Conservation (phyloP, 148 eudicot genomes). For the Rhododendron henanense region DNA sequence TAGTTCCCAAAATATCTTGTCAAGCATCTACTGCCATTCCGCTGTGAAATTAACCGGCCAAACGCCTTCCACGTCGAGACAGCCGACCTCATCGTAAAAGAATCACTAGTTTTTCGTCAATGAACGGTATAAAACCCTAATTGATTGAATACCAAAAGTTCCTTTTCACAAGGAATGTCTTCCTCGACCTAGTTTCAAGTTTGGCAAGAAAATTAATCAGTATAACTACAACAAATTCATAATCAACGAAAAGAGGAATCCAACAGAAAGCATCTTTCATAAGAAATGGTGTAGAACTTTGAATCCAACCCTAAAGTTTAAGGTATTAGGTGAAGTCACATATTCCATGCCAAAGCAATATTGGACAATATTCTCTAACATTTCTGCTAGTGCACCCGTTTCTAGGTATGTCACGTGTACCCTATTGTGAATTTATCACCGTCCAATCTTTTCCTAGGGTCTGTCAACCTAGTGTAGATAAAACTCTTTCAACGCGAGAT, state of each 20-base stretch:
- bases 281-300: background rate
- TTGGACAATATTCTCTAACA: background rate
- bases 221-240: background rate
- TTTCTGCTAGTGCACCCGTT: background rate
- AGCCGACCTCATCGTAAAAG: slow-evolving; percentile 33
- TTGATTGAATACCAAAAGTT: background rate
- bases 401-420: background rate
- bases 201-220: background rate
- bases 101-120: background rate
- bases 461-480: background rate
- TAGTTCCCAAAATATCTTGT: slow-evolving; percentile 12
- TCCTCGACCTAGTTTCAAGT: slow-evolving; percentile 1
- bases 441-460: background rate
- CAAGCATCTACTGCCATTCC: slow-evolving; percentile 15
- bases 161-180: background rate
- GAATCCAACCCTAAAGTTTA: background rate
- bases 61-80: slow-evolving; percentile 35
- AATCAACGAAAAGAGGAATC: background rate
- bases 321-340: background rate
- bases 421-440: background rate
- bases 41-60: slow-evolving; percentile 25
- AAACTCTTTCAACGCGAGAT: background rate
- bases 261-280: background rate
- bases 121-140: background rate
- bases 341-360: background rate